phyloP scores from a whole-genome alignment of 164 flowering plant genomes.

The Magnolia sinica region DNA sequence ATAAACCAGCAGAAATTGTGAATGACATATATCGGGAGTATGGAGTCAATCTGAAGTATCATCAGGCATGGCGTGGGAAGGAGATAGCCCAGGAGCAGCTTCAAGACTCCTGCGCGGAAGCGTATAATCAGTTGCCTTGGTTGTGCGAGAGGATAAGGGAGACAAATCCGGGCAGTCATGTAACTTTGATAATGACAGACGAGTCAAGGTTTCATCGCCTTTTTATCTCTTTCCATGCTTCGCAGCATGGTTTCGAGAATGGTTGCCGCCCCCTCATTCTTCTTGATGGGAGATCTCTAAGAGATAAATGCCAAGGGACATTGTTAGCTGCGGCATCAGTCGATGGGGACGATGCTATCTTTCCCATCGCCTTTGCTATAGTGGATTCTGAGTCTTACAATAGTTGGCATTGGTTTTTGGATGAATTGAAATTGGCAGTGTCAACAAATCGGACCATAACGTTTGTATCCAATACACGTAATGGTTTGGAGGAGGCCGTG shows the following conservation, averaged over 20 bases:
- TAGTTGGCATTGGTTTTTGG: slow-evolving; percentile 67
- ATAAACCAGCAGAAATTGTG: slow-evolving; percentile 46
- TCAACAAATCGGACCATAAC: slow-evolving; percentile 41
- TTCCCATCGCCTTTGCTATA: slow-evolving; percentile 64
- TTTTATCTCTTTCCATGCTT: slow-evolving; percentile 46
- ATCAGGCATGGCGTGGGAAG: slow-evolving; percentile 51
- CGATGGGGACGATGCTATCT: slow-evolving; percentile 58
- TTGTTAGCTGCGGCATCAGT: slow-evolving; percentile 52
- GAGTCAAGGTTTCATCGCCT: slow-evolving; percentile 44
- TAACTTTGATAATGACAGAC: slow-evolving; percentile 31
- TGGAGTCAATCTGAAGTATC: slow-evolving; percentile 44
- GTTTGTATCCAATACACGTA: slow-evolving; percentile 51
- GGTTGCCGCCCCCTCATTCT: slow-evolving; percentile 61
- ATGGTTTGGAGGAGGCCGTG: slow-evolving; percentile 42
- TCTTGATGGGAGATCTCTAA: slow-evolving; percentile 44
- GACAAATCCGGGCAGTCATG: slow-evolving; percentile 55
- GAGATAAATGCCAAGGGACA: slow-evolving; percentile 57
- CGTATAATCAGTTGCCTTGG: slow-evolving; percentile 46
- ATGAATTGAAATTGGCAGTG: slow-evolving; percentile 39
- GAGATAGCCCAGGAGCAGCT: slow-evolving; percentile 44
- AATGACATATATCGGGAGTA: slow-evolving; percentile 39
- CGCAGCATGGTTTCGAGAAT: slow-evolving; percentile 37
- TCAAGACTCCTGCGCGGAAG: slow-evolving; percentile 45
- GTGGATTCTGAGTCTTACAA: slow-evolving; percentile 50
- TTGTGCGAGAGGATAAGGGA: slow-evolving; percentile 46